A percentile compares a stretch with the other conserved stretches of the same genome.
These are phyloP conservation scores for Codiaeum variegatum DNA, from an alignment of 441 rosid species.

Conservation along the genomic window DNA sequence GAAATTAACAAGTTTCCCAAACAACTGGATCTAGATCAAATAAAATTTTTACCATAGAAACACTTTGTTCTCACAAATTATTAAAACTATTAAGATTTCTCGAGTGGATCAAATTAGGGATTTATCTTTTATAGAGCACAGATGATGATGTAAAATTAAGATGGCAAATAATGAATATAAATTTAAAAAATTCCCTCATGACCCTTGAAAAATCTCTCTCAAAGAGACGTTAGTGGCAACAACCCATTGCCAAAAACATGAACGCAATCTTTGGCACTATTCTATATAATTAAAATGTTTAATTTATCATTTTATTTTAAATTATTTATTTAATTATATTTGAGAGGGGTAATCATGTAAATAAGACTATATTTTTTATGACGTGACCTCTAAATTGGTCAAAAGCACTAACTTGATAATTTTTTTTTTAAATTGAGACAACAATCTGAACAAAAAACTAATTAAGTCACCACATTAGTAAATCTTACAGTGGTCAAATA, in stretches of 20 bases:
- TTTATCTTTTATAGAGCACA: constrained; percentile 59
- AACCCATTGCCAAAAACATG: constrained; percentile 91
- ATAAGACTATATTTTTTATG: too few relatives aligned
- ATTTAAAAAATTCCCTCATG: constrained; percentile 62
- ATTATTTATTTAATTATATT: too few relatives aligned
- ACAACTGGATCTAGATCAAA: background rate
- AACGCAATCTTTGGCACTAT: constrained; percentile 78
- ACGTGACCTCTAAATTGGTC: too few relatives aligned
- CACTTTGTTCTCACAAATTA: background rate
- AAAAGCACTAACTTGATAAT: too few relatives aligned
- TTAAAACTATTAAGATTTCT: background rate
- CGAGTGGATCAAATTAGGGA: constrained; percentile 36
- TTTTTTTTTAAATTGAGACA: too few relatives aligned
- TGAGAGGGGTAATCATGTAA: too few relatives aligned
- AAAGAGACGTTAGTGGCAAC: constrained; percentile 66
- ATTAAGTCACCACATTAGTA: too few relatives aligned
- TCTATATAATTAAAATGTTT: too few relatives aligned
- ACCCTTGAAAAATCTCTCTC: constrained; percentile 83
- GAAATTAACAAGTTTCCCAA: background rate
- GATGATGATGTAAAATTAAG: constrained; percentile 55
- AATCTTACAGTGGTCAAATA: too few relatives aligned
- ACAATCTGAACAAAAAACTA: too few relatives aligned
- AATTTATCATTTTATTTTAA: too few relatives aligned
- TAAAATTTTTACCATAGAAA: background rate
- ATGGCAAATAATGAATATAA: constrained; percentile 67